Base-by-base conservation (phyloP, 108 stramenopile genomes). In the Pinguiococcus pyrenoidosus region DNA sequence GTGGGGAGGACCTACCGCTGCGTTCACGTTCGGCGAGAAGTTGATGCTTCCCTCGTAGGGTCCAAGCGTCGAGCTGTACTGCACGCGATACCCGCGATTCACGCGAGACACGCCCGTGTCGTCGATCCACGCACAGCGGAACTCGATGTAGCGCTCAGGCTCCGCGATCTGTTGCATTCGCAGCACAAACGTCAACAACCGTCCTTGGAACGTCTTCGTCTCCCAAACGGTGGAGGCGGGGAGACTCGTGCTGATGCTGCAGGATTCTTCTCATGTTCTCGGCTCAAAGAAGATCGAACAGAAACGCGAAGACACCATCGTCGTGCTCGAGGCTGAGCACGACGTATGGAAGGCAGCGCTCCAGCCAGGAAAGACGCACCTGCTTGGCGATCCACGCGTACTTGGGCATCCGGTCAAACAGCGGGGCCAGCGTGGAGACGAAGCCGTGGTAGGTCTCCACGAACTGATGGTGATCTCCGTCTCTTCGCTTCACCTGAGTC, bases 371-470 rank as follows among this genome's bases (percentile, higher is more conserved):
- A 7, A 43, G 9, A n/a, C n/a, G n/a, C n/a, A n/a, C 41, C 20
- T 84, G 82, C 59, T 94, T 94, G 32, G 88, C 89, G 9, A 86
- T 78, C 68, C 88, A 94, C 18, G 92, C 92, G 54, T 89, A 89
- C 21, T 84, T 72, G 1, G 92, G 92, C 53, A 82, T 87, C 12
- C 92, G 74, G 47, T 94, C 92, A 54, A 94, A 91, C 29, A 94
- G 69, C 26, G 87, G 86, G 12, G 83, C 81, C 8, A 94, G 63
- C 30, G 72, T 76, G 32, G 72, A 69, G 68, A 94, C 71, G 38
- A 76, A 72, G 37, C 45, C 59, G 6, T 66, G 37, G 10, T 88
- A 72, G 23, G 78, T 68, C 22, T 89, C 80, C 45, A 89, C 78
- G 49, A 80, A 96, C 16, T 82, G 80, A 7, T 37, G 35, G 25